Evolutionary conservation across 2,329 filamentous ascomycete genomes (phyloP).

Genomic region (Nothophaeocryptopus gaeumannii): DNA sequence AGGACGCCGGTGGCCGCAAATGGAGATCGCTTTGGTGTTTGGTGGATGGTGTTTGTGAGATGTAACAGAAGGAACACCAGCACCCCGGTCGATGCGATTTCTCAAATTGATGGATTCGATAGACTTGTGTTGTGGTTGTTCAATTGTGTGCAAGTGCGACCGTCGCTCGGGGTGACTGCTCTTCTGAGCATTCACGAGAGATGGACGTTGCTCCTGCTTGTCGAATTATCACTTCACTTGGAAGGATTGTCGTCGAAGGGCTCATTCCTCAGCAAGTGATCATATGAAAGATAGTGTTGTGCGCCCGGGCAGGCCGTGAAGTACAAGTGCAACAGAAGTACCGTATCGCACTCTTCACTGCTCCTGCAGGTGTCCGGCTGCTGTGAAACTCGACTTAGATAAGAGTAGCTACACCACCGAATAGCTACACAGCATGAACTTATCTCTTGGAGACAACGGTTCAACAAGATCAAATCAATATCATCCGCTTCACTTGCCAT

Average conservation of each 20-base stretch:
- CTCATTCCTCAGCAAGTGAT: no score
- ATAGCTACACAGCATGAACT: conserved; percentile 6
- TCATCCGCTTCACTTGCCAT: no score
- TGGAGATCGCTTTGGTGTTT: not conserved
- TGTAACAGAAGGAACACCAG: no score
- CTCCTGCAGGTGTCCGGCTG: conserved; percentile 13
- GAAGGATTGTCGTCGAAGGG: no score
- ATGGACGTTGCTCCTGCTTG: no score
- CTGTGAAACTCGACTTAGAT: conserved; percentile 12
- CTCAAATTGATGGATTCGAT: not conserved
- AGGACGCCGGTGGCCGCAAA: not conserved
- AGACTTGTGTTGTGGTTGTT: not conserved
- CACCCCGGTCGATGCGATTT: not conserved
- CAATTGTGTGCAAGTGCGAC: not conserved
- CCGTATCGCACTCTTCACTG: not conserved
- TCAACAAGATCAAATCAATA: no score
- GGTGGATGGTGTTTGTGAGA: not conserved
- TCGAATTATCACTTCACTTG: no score
- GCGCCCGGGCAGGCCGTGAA: no score
- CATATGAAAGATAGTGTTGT: no score
- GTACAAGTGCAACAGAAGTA: not conserved
- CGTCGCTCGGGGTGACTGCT: not conserved
- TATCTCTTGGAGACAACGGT: no score
- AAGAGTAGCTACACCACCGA: conserved; percentile 10
- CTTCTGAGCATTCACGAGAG: no score